Base-by-base conservation (phyloP, 2,329 filamentous ascomycete species). In the Dactylellina parvicollis region DNA sequence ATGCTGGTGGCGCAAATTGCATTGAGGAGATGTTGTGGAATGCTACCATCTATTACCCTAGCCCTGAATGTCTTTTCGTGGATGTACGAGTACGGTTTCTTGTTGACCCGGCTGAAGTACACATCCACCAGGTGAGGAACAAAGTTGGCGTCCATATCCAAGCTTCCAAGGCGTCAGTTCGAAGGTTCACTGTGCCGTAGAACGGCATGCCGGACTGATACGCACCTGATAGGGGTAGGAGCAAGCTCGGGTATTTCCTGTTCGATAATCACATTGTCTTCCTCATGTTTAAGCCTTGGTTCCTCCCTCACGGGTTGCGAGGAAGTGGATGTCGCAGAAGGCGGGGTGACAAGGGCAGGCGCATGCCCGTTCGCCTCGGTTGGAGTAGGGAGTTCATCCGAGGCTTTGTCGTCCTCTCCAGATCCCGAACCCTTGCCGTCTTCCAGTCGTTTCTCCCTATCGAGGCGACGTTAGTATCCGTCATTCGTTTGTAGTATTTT, bases 11-110 rank as follows among this genome's bases (percentile, higher is more conserved):
- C 87, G 76, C 85, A 89, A 54, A 89, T 85, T 7, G 86, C 85
- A 77, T 85, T 82, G 4, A 85, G 79, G 42, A 88, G 80, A 76
- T 85, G 86, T 22, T 78, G 77, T 2, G 86, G 85, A 2, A 94
- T 81, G 77, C 91, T 89, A 52, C 88, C 88, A 8, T 88, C 81
- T 76, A 91, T 89, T 75, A 92, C 82, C 22, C 88, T 85, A 80
- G 93, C 90, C 64, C 92, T 85, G 8, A 90, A 88, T 0, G 86
- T 87, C 0, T 88, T 84, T 80, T 96, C 92, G 78, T 96, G 91
- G 2, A 96, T 83, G 56, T 96, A 89, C 78, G 91, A 88, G 76
- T 90, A 95, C 1, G 92, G 91, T 78, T 92, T 94, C 55, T 89
- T 90, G 79, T 96, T 92, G 38, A 93, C 87, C 55, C 90, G 86